Evolutionary conservation across 768 basidiomycete species (phyloP), one percentile per base, ranked within the genome.

Genomic region (Lyophyllum decastes): DNA sequence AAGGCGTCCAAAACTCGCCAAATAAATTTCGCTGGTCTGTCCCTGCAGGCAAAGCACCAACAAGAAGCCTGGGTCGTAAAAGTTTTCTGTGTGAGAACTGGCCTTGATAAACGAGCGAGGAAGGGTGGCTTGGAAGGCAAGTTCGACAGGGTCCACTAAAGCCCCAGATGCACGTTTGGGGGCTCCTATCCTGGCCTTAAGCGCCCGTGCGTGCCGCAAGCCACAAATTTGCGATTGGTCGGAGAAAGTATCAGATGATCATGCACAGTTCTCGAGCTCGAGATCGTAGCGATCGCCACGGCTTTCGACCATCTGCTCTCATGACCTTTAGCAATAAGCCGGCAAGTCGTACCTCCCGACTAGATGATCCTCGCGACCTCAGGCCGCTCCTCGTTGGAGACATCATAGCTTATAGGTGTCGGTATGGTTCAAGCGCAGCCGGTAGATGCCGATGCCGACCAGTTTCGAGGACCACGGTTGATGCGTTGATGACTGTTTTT

Each of bases 241-340:
- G 4, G 33, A 12, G 6, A 17, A 41, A 11, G 38, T n/a, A 44
- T 57, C 50, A 51, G 56, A 46, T 49, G 43, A 33, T 17, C 30
- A 5, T 10, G 30, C n/a, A 6, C 16, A 17, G 41, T 25, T 26
- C 12, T 25, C n/a, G n/a, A n/a, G n/a, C n/a, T 17, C 12, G 33
- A 30, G 33, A 34, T 52, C 2, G 24, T 45, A 56, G 21, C 22
- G 49, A 52, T 58, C 35, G 50, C 49, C 49, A 49, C 45, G 51
- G 47, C 49, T 45, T 41, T 17, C 11, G 44, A 10, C 9, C 22
- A 4, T 40, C 16, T 2, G 25, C 3, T 14, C 22, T 51, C 49
- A 8, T 21, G 46, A 11, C 14, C 46, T 14, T 12, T 8, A 45
- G 21, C 22, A 26, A 16, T 17, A 38, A 17, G 40, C 44, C 24